Conservation (phyloP, 1,284 basidiomycete genomes). For the Microbotryomycetes sp. region DNA sequence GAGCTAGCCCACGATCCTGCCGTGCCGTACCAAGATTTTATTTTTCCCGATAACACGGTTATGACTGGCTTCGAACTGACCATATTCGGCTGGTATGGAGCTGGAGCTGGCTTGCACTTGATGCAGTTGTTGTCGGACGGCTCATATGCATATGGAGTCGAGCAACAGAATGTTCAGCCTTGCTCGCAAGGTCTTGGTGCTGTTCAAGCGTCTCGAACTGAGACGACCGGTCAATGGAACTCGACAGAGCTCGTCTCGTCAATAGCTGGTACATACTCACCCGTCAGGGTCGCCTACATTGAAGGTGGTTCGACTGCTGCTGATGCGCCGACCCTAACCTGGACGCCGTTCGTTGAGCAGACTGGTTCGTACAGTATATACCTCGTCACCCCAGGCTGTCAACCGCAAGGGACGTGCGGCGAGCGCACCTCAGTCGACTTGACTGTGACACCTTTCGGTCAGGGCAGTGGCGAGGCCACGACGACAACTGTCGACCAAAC, state of each 20-base stretch:
- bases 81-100: conserved; percentile 66
- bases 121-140: conserved; percentile 86
- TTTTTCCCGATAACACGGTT: conserved; percentile 56
- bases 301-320: conserved; percentile 56
- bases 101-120: conserved; percentile 73
- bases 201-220: conserved; percentile 1
- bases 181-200: conserved; percentile 55
- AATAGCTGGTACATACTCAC: conserved; percentile 67
- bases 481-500: conserved; percentile 61
- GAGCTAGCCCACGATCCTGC: conserved; percentile 46
- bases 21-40: conserved; percentile 79
- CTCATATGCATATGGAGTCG: conserved; percentile 55
- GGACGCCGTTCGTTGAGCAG: conserved; percentile 81
- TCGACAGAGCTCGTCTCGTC: conserved; percentile 8
- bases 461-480: conserved; percentile 45
- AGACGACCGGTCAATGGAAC: conserved; percentile 24
- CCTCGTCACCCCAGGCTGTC: conserved; percentile 80
- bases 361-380: conserved; percentile 79
- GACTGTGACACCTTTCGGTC: conserved; percentile 64
- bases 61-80: conserved; percentile 79
- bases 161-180: conserved; percentile 55
- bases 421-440: conserved; percentile 74
- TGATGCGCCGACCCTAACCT: conserved; percentile 66
- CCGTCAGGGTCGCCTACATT: conserved; percentile 63
- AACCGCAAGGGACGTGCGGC: conserved; percentile 67